These are phyloP conservation scores for Alnus rubra DNA, from an alignment of 306 rosid species.

Conservation along the genomic window DNA sequence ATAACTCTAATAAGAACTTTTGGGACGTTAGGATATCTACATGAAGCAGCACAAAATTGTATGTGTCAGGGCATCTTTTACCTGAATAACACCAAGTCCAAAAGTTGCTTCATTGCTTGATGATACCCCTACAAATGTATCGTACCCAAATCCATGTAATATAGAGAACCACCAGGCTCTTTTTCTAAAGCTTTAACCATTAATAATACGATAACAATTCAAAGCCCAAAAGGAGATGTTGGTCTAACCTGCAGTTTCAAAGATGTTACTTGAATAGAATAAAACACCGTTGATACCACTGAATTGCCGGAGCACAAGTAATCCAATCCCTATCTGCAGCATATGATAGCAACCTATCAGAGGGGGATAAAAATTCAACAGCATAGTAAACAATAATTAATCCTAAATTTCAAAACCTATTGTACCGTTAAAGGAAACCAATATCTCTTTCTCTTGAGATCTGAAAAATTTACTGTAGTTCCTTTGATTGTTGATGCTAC, in stretches of 20 bases:
- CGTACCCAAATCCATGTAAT: conserved; percentile 17
- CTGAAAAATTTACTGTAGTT: conserved; percentile 60
- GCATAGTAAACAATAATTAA: conserved; percentile 16
- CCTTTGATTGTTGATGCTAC: conserved; percentile 57
- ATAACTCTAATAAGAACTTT: conserved; percentile 5
- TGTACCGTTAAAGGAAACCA: conserved; percentile 81
- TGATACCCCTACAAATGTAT: conserved; percentile 54
- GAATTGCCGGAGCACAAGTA: conserved; percentile 77
- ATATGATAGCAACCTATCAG: conserved; percentile 6
- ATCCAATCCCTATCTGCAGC: conserved; percentile 74
- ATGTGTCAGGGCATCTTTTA: conserved; percentile 24
- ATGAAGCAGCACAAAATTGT: neutral
- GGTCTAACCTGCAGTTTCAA: conserved; percentile 67
- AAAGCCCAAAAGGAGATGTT: conserved; percentile 9
- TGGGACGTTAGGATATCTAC: neutral
- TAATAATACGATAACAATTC: neutral
- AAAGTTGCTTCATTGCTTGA: conserved; percentile 63
- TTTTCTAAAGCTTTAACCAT: neutral
- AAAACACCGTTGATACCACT: conserved; percentile 79
- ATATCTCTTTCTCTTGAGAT: conserved; percentile 77
- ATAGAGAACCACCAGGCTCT: too few relatives aligned
- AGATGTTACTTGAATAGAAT: conserved; percentile 84
- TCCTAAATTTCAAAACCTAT: neutral
- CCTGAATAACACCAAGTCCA: conserved; percentile 81
- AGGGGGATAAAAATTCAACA: conserved; percentile 14